Evolutionary conservation across 2,329 filamentous ascomycete species (phyloP).

Genomic region (Botrytis elliptica): DNA sequence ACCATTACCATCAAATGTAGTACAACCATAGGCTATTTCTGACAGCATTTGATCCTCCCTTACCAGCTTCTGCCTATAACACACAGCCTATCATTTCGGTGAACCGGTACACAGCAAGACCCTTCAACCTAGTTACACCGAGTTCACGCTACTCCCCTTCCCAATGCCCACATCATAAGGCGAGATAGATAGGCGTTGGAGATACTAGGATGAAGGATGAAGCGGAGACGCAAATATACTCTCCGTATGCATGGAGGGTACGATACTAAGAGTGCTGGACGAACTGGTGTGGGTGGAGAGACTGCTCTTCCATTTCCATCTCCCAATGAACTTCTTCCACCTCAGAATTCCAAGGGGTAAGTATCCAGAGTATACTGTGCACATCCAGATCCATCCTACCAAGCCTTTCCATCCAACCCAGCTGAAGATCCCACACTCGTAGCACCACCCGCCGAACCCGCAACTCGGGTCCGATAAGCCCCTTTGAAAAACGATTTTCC

Average conservation of each 20-base stretch:
- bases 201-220: neutral
- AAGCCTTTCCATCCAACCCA: neutral
- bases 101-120: neutral
- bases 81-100: neutral
- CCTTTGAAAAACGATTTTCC: neutral
- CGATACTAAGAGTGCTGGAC: neutral
- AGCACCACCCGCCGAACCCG: neutral
- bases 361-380: neutral
- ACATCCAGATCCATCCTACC: neutral
- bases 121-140: neutral
- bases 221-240: neutral
- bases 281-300: neutral
- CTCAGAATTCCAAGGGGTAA: neutral
- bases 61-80: neutral
- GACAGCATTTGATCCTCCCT: neutral
- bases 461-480: conserved; percentile 9
- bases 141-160: neutral
- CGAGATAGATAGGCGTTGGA: neutral
- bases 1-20: neutral
- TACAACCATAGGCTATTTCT: neutral
- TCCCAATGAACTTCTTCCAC: neutral
- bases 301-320: neutral
- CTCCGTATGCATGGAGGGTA: neutral
- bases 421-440: neutral
- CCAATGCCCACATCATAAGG: neutral